Percentiles rank a stretch among this genome's conserved stretches.
phyloP scores from a whole-genome alignment of 164 flowering plant species.

The Tetracentron sinense region DNA sequence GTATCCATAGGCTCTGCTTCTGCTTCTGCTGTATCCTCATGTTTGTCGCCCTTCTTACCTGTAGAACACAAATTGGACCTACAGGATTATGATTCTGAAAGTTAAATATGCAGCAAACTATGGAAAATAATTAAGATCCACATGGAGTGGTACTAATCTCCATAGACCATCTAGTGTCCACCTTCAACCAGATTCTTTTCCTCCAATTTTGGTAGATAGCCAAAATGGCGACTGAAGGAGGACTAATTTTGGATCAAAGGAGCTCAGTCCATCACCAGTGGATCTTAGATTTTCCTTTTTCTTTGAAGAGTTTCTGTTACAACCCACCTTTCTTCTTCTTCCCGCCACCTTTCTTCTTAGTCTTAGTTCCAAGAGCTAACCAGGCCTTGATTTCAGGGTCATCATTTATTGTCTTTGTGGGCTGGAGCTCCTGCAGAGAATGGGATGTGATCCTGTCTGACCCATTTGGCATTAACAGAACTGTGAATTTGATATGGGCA shows the following conservation, averaged over 20 bases:
- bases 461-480: constrained; percentile 96
- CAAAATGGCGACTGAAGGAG: too few relatives aligned
- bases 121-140: too few relatives aligned
- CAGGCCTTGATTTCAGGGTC: constrained; percentile 97
- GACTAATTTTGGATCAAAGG: too few relatives aligned
- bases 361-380: constrained; percentile 74
- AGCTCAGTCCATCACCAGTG: too few relatives aligned
- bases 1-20: constrained; percentile 70
- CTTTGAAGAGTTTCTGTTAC: too few relatives aligned
- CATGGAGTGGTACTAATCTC: too few relatives aligned
- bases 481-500: constrained; percentile 94
- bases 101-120: too few relatives aligned
- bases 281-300: too few relatives aligned
- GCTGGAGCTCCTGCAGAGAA: constrained; percentile 70
- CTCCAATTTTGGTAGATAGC: too few relatives aligned
- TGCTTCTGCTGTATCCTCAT: constrained; percentile 52
- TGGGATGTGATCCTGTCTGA: constrained; percentile 85
- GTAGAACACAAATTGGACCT: constrained; percentile 5
- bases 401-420: constrained; percentile 58
- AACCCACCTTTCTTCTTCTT: constrained; percentile 89
- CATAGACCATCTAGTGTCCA: too few relatives aligned
- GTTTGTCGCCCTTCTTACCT: constrained; percentile 72
- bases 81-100: background rate
- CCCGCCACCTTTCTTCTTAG: constrained; percentile 96
- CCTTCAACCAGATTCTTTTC: too few relatives aligned